Conservation (phyloP, 2,329 filamentous ascomycete genomes). For the Fonsecaea pugnacius region DNA sequence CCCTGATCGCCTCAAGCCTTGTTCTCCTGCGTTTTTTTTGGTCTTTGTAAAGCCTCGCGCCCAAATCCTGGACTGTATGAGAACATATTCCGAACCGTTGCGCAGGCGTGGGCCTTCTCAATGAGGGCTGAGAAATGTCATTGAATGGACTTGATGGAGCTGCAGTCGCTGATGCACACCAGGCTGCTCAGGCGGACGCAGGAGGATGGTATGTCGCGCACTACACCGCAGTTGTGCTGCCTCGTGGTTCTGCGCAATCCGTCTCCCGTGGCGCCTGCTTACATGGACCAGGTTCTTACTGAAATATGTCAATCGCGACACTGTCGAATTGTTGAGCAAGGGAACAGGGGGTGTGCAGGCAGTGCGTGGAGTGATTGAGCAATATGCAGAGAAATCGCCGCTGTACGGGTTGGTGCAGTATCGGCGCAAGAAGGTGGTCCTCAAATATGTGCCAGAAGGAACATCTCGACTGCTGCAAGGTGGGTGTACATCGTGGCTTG, state of each 20-base stretch:
- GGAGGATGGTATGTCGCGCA: slow-evolving; percentile 83
- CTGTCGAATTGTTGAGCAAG: slow-evolving; percentile 74
- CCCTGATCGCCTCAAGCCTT: slow-evolving; percentile 11
- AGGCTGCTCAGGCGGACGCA: slow-evolving; percentile 75
- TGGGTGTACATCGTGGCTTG: slow-evolving; percentile 50
- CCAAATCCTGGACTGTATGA: slow-evolving; percentile 19
- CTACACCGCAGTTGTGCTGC: background rate
- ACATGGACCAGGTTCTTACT: slow-evolving; percentile 77
- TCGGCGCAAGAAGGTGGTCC: slow-evolving; percentile 81
- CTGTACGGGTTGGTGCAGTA: slow-evolving; percentile 92
- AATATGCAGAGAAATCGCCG: slow-evolving; percentile 82
- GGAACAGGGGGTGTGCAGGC: slow-evolving; percentile 84
- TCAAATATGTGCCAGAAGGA: slow-evolving; percentile 90
- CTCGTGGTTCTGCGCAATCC: slow-evolving; percentile 8
- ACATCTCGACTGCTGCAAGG: slow-evolving; percentile 92
- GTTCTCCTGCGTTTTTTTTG: slow-evolving; percentile 3
- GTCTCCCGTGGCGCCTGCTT: slow-evolving; percentile 3
- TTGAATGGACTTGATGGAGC: slow-evolving; percentile 37
- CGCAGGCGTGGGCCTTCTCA: slow-evolving; percentile 27
- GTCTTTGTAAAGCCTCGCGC: slow-evolving; percentile 2
- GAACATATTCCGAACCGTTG: slow-evolving; percentile 9
- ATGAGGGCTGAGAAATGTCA: slow-evolving; percentile 43
- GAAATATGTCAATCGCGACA: slow-evolving; percentile 87
- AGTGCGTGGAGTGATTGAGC: slow-evolving; percentile 74
- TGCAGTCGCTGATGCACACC: slow-evolving; percentile 81